Conservation (phyloP, 1,284 basidiomycete genomes). For the Phaffia rhodozyma region DNA sequence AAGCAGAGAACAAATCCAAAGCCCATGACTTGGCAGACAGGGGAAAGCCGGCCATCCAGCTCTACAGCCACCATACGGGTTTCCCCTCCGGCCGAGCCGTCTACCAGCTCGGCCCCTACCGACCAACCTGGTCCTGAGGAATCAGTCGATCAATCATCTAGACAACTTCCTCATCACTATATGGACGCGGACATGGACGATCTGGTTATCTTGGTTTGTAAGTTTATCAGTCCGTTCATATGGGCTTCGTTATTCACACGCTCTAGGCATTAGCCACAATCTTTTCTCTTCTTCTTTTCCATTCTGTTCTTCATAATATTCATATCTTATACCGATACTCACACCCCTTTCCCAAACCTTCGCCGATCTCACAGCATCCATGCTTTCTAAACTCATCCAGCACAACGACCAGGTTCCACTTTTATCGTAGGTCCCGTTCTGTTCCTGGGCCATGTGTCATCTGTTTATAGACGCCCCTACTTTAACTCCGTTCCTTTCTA, state of each 20-base stretch:
- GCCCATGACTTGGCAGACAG: too few relatives aligned
- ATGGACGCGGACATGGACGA: conserved; percentile 61
- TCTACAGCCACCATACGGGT: too few relatives aligned
- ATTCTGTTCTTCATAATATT: conserved; percentile 15
- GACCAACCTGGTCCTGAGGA: too few relatives aligned
- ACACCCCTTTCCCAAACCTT: not conserved
- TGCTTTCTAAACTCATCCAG: conserved; percentile 78
- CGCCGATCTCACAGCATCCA: conserved; percentile 52
- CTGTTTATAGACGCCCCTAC: not conserved
- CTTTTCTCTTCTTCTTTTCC: conserved; percentile 16
- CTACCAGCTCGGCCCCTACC: too few relatives aligned
- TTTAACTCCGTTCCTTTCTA: too few relatives aligned
- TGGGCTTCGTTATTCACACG: not conserved
- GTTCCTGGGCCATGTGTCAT: conserved; percentile 13
- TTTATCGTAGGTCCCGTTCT: conserved; percentile 49
- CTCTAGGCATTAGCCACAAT: not conserved
- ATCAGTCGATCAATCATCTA: not conserved
- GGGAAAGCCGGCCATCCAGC: too few relatives aligned
- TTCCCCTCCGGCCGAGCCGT: too few relatives aligned
- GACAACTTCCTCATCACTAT: conserved; percentile 34
- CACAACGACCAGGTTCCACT: conserved; percentile 89
- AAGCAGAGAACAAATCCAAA: too few relatives aligned
- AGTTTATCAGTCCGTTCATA: conserved; percentile 12
- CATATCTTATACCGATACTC: not conserved
- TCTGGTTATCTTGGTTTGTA: conserved; percentile 75